Base-by-base conservation (phyloP, 495 filamentous ascomycete species). In the Letharia columbiana region DNA sequence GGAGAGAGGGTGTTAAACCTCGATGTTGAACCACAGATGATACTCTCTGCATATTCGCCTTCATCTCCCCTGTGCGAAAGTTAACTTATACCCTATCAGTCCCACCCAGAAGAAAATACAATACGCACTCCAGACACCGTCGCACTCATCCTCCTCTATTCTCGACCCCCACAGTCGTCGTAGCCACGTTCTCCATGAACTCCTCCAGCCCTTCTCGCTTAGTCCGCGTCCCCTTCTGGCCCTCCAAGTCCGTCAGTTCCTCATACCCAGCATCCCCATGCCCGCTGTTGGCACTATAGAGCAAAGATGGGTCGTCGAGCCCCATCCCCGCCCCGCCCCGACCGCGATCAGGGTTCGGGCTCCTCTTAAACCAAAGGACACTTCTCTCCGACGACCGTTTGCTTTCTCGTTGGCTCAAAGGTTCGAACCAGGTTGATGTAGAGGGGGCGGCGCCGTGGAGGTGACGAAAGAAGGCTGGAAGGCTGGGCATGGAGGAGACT, bases 401-500 rank as follows among this genome's bases (percentile, higher is more conserved):
- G 23, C 1, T 28, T 28, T 28, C 23, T 28, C 49, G 49, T 15
- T 52, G 49, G 49, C 6, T 28, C 23, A 15, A 31, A 31, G 49
- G 49, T 12, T 12, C n/a, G 28, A 54, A 54, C 4, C 23, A 54
- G 1, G 33, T 4, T 4, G 49, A 54, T 31, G 23, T 54, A 23
- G 49, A 31, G 23, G 49, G 17, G 31, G 45, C 17, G 20, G 3
- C 45, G 7, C 45, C 20, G 45, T 20, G 47, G 44, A 71, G 61
- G 56, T 71, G 71, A 20, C 60, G 61, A 45, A 60, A 54, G 40
- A 73, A 66, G 40, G 71, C 56, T 5, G 71, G 71, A 31, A 73
- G 61, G 23, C 71, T 60, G 23, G 71, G 70, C 71, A 72, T 70
- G 33, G 65, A 73, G 23, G 40, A 70, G 40, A 72, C 68, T 28